Evolutionary conservation across 352 stramenopile genomes (phyloP).

Genomic region (Aphanomyces invadans): DNA sequence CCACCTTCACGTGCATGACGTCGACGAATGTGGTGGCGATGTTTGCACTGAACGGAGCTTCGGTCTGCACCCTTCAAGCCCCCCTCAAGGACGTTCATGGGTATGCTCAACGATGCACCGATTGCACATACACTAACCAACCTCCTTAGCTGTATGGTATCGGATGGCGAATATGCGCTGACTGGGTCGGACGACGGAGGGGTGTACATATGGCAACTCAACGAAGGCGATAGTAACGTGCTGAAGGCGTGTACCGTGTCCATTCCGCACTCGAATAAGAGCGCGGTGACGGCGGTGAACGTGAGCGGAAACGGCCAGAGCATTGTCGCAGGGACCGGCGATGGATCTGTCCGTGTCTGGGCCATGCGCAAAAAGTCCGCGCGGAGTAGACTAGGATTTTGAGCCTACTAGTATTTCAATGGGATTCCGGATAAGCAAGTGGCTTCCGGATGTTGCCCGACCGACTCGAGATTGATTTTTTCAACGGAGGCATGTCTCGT

Average conservation of each 20-base stretch:
- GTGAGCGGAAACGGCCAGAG: slow-evolving; percentile 46
- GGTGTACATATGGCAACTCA: slow-evolving; percentile 63
- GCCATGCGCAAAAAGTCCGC: slow-evolving; percentile 23
- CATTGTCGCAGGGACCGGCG: slow-evolving; percentile 47
- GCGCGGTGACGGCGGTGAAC: slow-evolving; percentile 51
- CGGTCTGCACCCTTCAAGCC: slow-evolving; percentile 43
- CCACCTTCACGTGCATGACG: slow-evolving; percentile 55
- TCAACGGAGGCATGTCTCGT: slow-evolving; percentile 19
- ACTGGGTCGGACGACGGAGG: slow-evolving; percentile 53
- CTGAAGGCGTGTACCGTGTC: slow-evolving; percentile 37
- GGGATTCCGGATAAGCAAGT: neutral
- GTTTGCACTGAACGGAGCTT: slow-evolving; percentile 44
- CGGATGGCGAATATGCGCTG: slow-evolving; percentile 59
- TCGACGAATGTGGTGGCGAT: slow-evolving; percentile 62
- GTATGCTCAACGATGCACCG: slow-evolving; percentile 30
- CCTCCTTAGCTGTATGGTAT: slow-evolving; percentile 54
- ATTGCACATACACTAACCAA: neutral
- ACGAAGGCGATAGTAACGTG: slow-evolving; percentile 34
- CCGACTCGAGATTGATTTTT: too few species aligned
- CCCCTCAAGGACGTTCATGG: slow-evolving; percentile 43
- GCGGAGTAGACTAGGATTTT: slow-evolving; percentile 16
- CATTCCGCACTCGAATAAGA: slow-evolving; percentile 49
- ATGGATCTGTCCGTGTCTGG: slow-evolving; percentile 63
- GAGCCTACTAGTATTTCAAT: neutral
- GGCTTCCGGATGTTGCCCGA: neutral